Evolutionary conservation across 768 basidiomycete species (phyloP).

Genomic region (Calocera viscosa): DNA sequence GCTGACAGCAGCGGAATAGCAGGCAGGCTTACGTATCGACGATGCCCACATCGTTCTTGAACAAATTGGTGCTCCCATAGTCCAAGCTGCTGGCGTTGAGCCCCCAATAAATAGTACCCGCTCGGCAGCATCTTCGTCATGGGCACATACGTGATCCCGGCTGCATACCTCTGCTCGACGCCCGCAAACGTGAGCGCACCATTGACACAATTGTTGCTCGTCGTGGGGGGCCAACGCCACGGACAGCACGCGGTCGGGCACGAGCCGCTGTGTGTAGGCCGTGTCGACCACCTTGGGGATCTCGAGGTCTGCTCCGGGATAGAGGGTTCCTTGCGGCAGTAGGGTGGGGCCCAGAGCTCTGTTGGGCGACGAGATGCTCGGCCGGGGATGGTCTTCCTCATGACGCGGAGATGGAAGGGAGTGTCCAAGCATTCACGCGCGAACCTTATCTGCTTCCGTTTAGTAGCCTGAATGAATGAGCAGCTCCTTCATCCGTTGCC

Average conservation of each 20-base stretch:
- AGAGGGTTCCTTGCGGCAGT: background rate
- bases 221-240: slow-evolving; percentile 43
- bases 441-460: background rate
- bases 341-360: background rate
- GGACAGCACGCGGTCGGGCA: slow-evolving; percentile 30
- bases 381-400: no score
- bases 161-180: background rate
- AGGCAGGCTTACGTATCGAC: background rate
- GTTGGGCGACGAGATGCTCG: no score
- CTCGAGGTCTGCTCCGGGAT: background rate
- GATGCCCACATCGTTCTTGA: background rate
- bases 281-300: slow-evolving; percentile 24
- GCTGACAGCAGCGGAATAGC: background rate
- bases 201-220: slow-evolving; percentile 27
- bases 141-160: background rate
- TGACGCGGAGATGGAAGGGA: no score
- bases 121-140: background rate
- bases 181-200: slow-evolving; percentile 48
- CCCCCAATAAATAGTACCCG: background rate
- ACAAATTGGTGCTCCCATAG: background rate
- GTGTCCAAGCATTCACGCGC: no score
- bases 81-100: background rate
- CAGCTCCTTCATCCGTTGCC: no score
- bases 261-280: slow-evolving; percentile 27
- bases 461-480: no score